phyloP scores from a whole-genome alignment of 495 filamentous ascomycete species.

The Amorphotheca resinae region DNA sequence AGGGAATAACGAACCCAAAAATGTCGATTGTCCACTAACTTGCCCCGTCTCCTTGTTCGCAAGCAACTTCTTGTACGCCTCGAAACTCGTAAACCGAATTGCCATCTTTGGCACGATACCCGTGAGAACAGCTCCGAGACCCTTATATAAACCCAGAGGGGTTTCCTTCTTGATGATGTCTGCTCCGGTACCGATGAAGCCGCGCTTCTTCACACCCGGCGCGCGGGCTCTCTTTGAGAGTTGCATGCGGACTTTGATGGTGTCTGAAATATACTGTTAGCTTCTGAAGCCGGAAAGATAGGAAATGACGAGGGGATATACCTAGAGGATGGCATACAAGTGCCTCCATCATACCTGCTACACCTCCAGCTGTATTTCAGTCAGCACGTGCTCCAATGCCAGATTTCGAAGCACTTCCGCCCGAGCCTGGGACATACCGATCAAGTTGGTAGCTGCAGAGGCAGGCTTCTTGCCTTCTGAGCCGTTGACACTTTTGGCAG shows the following conservation, averaged over 20 bases:
- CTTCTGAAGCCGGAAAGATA: not conserved
- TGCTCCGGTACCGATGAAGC: slow-evolving; percentile 74
- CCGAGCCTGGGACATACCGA: slow-evolving; percentile 46
- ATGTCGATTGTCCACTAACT: slow-evolving; percentile 65
- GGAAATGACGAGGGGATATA: slow-evolving; percentile 30
- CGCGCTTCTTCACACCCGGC: slow-evolving; percentile 69
- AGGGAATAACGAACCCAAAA: slow-evolving; percentile 47
- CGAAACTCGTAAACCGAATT: slow-evolving; percentile 96
- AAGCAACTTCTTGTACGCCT: slow-evolving; percentile 79
- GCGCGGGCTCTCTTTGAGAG: slow-evolving; percentile 73
- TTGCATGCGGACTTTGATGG: slow-evolving; percentile 99
- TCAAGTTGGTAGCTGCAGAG: slow-evolving; percentile 82
- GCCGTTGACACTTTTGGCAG: slow-evolving; percentile 47
- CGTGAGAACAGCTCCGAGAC: slow-evolving; percentile 86
- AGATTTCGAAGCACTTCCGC: not conserved
- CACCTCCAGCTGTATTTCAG: slow-evolving; percentile 69
- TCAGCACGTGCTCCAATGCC: slow-evolving; percentile 14
- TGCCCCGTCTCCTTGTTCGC: slow-evolving; percentile 54
- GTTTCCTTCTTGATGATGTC: slow-evolving; percentile 88
- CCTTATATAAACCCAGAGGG: slow-evolving; percentile 88
- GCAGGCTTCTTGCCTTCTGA: slow-evolving; percentile 65
- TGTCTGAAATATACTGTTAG: slow-evolving; percentile 40
- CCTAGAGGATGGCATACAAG: slow-evolving; percentile 92
- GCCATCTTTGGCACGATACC: slow-evolving; percentile 99
- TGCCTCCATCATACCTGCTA: slow-evolving; percentile 98